Evolutionary conservation across 768 basidiomycete species (phyloP), one percentile per base, ranked within the genome.

Genomic region (Pulveroboletus frians): DNA sequence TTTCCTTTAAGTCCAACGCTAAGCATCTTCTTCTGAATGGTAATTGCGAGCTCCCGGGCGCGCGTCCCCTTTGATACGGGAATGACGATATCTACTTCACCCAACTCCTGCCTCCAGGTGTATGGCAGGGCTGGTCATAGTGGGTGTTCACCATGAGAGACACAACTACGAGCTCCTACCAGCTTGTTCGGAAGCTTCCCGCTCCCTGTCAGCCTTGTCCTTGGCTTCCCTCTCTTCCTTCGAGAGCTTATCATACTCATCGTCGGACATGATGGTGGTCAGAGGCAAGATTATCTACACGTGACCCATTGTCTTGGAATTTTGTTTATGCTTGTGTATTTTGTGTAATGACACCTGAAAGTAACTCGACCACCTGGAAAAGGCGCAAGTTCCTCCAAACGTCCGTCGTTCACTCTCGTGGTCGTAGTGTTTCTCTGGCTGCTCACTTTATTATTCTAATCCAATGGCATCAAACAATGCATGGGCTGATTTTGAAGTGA

Each of bases 31-130:
- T 89, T 95, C 66, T 81, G 76, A 49, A 99, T 80, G 1, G 75
- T 72, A 21, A 99, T 76, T 29, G 62, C 62, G 23, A 98, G 78
- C 48, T 95, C 83, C 59, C 74, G 85, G 11, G 75, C 90, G 44
- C 90, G 79, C 5, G 92, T 95, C 14, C 93, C 95, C 51, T 85
- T 80, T 5, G 92, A 88, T 4, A 99, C 85, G 8, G 89, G 85
- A 9, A 97, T 73, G 11, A 77, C 73, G 45, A 99, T 70, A 53
- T 95, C 89, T 18, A 96, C 79, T 46, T 96, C 92, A 13, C 80
- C 81, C 7, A 99, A 76, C 58, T 92, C 83, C 64, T 99, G 96
- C 40, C 71, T 83, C 96, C 96, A 99, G 47, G 69, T 73, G 68
- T 95, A 98, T 5, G 96, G 96, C 53, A 99, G 73, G 15, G 83